Evolutionary conservation across 2,329 filamentous ascomycete genomes (phyloP).

Genomic region (Trichoderma semiorbis): DNA sequence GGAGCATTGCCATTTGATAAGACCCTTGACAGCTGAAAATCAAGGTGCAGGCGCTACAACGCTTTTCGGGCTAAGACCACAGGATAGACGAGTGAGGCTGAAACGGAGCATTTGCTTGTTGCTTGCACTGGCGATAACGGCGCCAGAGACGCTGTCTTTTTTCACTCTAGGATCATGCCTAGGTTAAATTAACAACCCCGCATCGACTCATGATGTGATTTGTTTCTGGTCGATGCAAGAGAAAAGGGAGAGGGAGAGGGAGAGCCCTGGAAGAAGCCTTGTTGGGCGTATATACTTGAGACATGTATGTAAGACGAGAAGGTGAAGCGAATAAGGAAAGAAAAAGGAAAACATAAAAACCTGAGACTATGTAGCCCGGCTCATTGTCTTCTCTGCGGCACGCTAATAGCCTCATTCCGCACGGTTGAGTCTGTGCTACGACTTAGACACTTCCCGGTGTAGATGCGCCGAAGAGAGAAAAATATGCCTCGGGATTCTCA

Average conservation of each 20-base stretch:
- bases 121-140: neutral
- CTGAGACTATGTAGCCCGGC: neutral
- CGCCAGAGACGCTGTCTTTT: neutral
- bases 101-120: neutral
- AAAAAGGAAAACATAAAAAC: no score
- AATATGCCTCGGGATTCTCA: neutral
- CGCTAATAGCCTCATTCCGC: neutral
- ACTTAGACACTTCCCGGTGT: neutral
- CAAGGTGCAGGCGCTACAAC: slow-evolving; percentile 4
- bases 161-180: neutral
- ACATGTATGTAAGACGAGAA: neutral
- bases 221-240: neutral
- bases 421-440: neutral
- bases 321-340: no score
- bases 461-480: neutral
- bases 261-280: neutral
- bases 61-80: neutral
- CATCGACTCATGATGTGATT: neutral
- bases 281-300: neutral
- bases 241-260: neutral
- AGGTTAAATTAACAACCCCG: neutral
- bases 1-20: slow-evolving; percentile 13
- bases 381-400: neutral
- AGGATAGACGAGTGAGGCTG: neutral
- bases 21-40: slow-evolving; percentile 19